Base-by-base conservation (phyloP, 83 land plant genomes). In the Larix sibirica region DNA sequence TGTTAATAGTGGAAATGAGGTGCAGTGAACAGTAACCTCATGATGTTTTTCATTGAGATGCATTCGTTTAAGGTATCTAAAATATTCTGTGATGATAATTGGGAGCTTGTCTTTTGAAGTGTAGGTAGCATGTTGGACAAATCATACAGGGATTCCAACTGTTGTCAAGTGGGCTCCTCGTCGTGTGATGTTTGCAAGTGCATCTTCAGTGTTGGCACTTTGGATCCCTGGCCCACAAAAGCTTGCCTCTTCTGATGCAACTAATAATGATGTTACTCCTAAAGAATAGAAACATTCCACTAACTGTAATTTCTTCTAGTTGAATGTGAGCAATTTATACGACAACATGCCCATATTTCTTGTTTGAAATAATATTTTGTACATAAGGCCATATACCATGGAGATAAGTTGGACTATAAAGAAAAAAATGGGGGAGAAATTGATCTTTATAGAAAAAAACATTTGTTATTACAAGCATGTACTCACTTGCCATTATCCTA, bases 101-200 rank as follows among this genome's bases (percentile, higher is more conserved):
- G 33, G 4, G 40, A 12, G 54, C 31, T 74, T 64, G 71, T 66
- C 64, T 81, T 63, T 14, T 33, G 50, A 13, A 61, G 50, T 70
- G 65, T 84, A 97, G 99, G 94, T 97, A 33, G 90, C 96, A 10
- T 83, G 91, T 77, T 96, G 98, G 98, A 90, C 87, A 76, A 94
- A 90, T 82, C 83, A 94, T 76, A 85, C 89, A 62, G 99, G 97
- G 1, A 85, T 93, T n/a, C 90, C 93, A n/a, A 81, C 91, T 7
- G 91, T 90, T 88, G 87, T 97, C 80, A 97, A 94, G 79, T 97
- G 99, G 99, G 99, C 99, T 50, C 98, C 99, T 40, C 95, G 97
- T 12, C 88, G 99, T 63, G 94, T 88, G 31, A 97, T 97, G 99
- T 97, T 97, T 85, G 99, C 91, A 7, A 93, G 96, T 87, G 99